Conservation (phyloP, 495 filamentous ascomycete species). For the Neurospora sp. region DNA sequence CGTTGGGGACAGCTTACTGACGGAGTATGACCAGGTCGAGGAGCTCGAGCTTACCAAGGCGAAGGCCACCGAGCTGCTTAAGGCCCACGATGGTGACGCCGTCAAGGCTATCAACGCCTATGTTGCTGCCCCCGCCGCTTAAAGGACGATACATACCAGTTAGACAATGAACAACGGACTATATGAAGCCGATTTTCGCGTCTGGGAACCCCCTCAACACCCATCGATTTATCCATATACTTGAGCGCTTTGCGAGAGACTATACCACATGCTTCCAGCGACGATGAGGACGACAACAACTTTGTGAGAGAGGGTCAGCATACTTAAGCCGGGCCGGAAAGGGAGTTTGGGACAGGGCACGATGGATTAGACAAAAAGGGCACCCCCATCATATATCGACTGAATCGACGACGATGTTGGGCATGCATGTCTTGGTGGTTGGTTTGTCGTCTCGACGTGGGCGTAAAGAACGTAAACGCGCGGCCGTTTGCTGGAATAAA, state of each 20-base stretch:
- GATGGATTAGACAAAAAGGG: background rate
- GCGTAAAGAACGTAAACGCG: background rate
- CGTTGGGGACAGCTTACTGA: conserved; percentile 1
- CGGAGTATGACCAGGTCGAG: conserved; percentile 47
- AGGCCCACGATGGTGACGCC: conserved; percentile 67
- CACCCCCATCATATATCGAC: background rate
- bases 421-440: background rate
- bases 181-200: background rate
- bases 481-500: background rate
- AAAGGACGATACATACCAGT: background rate
- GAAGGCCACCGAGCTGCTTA: conserved; percentile 78
- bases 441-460: background rate
- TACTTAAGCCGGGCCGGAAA: background rate
- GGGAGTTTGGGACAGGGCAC: background rate
- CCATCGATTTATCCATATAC: background rate
- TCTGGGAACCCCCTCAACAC: background rate
- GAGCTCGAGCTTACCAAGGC: conserved; percentile 67
- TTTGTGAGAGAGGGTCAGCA: background rate
- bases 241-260: background rate
- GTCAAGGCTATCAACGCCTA: conserved; percentile 58
- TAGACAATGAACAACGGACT: background rate
- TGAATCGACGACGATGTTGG: background rate
- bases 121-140: conserved; percentile 11
- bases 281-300: background rate
- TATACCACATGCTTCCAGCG: background rate